These are phyloP conservation scores for Geranomyces michiganensis DNA, from an alignment of 192 early-diverging fungal species.

Conservation along the genomic window DNA sequence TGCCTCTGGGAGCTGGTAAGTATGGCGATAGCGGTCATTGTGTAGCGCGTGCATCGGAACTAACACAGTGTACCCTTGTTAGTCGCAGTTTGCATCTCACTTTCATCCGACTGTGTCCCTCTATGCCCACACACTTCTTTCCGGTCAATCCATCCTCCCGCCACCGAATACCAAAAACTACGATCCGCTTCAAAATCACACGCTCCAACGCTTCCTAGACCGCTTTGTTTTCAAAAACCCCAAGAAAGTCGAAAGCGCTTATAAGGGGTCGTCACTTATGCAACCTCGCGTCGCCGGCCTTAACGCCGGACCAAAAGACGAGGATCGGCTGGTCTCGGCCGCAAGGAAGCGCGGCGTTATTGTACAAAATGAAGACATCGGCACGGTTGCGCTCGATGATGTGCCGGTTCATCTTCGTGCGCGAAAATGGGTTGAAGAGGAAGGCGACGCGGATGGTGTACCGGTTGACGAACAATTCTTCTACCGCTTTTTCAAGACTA, in stretches of 20 bases:
- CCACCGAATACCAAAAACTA: slow-evolving; percentile 66
- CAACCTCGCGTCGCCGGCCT: slow-evolving; percentile 45
- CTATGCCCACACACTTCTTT: slow-evolving; percentile 75
- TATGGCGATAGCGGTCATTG: neutral
- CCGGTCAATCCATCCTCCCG: slow-evolving; percentile 65
- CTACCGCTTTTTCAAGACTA: slow-evolving; percentile 75
- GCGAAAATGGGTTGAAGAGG: slow-evolving; percentile 54
- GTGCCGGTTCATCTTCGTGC: slow-evolving; percentile 67
- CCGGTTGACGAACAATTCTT: slow-evolving; percentile 82
- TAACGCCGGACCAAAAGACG: slow-evolving; percentile 24
- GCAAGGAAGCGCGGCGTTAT: slow-evolving; percentile 61
- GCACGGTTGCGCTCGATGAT: slow-evolving; percentile 48
- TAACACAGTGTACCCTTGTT: too few relatives aligned
- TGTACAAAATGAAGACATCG: slow-evolving; percentile 66
- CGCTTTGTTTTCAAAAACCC: slow-evolving; percentile 95
- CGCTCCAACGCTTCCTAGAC: slow-evolving; percentile 90
- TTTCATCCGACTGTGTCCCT: slow-evolving; percentile 92
- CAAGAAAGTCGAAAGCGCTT: slow-evolving; percentile 64
- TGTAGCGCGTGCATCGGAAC: too few relatives aligned
- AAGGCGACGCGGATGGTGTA: slow-evolving; percentile 48
- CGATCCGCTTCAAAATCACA: slow-evolving; percentile 85
- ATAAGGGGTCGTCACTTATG: slow-evolving; percentile 68
- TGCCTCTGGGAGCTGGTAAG: slow-evolving; percentile 92
- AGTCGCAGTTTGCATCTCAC: slow-evolving; percentile 65
- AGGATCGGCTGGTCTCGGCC: slow-evolving; percentile 55